Evolutionary conservation across 495 filamentous ascomycete genomes (phyloP).

Genomic region (Tuber melanosporum): DNA sequence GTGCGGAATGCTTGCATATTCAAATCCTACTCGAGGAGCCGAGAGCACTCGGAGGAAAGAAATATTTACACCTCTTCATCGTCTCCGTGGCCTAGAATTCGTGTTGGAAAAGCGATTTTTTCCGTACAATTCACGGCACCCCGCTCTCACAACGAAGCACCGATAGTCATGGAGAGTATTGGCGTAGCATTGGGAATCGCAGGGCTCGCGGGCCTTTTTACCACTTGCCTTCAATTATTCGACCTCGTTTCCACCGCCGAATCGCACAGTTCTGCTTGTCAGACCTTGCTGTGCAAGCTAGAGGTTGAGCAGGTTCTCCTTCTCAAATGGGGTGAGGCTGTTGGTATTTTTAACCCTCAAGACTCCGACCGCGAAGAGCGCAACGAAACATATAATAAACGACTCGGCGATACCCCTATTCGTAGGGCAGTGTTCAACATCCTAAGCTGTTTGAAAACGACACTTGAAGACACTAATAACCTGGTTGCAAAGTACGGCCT

Average conservation of each 20-base stretch:
- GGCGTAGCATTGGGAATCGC: constrained; percentile 5
- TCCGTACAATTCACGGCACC: not conserved
- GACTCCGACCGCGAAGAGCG: not conserved
- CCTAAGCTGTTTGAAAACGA: constrained; percentile 8
- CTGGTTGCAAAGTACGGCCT: not conserved
- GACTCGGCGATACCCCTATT: constrained; percentile 4
- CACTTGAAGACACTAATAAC: constrained; percentile 8
- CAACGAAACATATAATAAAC: not conserved
- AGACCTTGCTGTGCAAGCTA: constrained; percentile 8
- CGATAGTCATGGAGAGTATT: constrained; percentile 4
- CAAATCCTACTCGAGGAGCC: constrained; percentile 3
- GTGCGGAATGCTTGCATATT: constrained; percentile 2
- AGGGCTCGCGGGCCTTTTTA: constrained; percentile 8
- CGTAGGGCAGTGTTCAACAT: not conserved
- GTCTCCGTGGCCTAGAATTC: not conserved
- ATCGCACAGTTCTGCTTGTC: not conserved
- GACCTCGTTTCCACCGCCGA: constrained; percentile 7
- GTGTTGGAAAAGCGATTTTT: not conserved
- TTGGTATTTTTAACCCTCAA: constrained; percentile 12
- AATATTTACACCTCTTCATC: constrained; percentile 4
- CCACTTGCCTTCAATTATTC: constrained; percentile 7
- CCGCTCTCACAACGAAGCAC: not conserved
- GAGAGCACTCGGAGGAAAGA: not conserved
- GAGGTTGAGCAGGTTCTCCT: constrained; percentile 15
- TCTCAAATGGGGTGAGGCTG: constrained; percentile 16